Conservation (phyloP, 768 basidiomycete genomes). For the Asterophora lycoperdoides region DNA sequence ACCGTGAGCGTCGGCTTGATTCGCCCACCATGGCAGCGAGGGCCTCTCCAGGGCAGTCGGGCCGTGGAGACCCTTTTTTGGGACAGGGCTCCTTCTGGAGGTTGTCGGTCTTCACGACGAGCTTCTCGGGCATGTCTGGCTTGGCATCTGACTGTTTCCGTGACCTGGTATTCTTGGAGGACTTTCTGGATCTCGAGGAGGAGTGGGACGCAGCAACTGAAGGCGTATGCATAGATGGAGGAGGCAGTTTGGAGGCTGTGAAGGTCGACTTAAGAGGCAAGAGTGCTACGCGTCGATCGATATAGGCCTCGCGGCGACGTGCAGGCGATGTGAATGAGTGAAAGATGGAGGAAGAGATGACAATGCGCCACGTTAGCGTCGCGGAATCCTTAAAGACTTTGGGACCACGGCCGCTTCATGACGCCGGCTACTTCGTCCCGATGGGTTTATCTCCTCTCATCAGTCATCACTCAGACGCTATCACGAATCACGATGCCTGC, state of each 20-base stretch:
- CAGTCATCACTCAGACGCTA: neutral
- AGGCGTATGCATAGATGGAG: slow-evolving; percentile 15
- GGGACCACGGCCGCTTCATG: slow-evolving; percentile 7
- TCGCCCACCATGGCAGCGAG: slow-evolving; percentile 32
- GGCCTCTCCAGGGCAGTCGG: slow-evolving; percentile 22
- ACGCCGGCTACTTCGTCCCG: slow-evolving; percentile 6
- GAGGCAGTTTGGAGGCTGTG: neutral
- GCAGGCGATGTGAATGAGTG: slow-evolving; percentile 20
- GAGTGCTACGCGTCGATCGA: slow-evolving; percentile 11
- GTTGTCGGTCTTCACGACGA: slow-evolving; percentile 11
- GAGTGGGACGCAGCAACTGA: slow-evolving; percentile 16
- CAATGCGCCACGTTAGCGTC: slow-evolving; percentile 16
- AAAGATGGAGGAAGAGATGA: slow-evolving; percentile 16
- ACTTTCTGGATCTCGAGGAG: slow-evolving; percentile 16
- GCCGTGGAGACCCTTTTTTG: slow-evolving; percentile 11
- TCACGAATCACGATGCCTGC: slow-evolving; percentile 16
- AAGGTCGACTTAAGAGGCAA: slow-evolving; percentile 3
- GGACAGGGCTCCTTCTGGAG: slow-evolving; percentile 8
- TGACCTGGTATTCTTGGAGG: slow-evolving; percentile 11
- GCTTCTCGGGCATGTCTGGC: slow-evolving; percentile 14
- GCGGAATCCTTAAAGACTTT: slow-evolving; percentile 5
- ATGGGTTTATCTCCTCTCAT: slow-evolving; percentile 11
- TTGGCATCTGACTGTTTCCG: neutral
- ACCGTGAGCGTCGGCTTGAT: slow-evolving; percentile 38
- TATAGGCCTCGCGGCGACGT: slow-evolving; percentile 22